phyloP scores from a whole-genome alignment of 345 rosid genomes.

The Syzygium grande region DNA sequence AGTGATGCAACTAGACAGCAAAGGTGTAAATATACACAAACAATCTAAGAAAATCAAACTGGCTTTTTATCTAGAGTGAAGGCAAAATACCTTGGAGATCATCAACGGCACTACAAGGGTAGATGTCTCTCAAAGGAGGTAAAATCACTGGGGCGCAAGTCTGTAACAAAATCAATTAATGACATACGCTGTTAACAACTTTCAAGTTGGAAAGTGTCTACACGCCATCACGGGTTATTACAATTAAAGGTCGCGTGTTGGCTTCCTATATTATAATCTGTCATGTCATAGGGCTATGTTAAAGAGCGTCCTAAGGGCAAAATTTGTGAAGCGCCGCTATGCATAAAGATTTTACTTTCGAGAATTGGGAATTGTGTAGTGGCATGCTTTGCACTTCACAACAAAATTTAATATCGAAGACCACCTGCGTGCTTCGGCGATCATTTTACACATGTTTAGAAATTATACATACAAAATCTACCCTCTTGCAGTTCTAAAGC shows the following conservation, averaged over 20 bases:
- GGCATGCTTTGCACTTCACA: background rate
- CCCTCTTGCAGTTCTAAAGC: background rate
- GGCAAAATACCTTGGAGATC: slow-evolving; percentile 58
- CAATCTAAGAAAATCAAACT: background rate
- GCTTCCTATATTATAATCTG: background rate
- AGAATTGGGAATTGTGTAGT: background rate
- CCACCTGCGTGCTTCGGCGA: background rate
- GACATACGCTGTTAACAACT: background rate
- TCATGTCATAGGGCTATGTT: background rate
- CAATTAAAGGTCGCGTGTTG: background rate
- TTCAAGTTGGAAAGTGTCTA: background rate
- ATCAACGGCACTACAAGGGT: slow-evolving; percentile 56
- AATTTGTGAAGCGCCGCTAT: background rate
- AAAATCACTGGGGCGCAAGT: slow-evolving; percentile 84
- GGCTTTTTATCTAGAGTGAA: background rate
- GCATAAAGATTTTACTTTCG: background rate
- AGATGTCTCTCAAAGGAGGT: slow-evolving; percentile 71
- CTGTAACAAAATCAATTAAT: slow-evolving; percentile 25
- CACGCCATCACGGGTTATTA: background rate
- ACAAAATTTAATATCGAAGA: background rate
- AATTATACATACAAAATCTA: background rate
- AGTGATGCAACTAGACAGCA: background rate
- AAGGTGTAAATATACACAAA: background rate
- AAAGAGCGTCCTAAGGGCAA: background rate
- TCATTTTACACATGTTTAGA: background rate